phyloP scores from a whole-genome alignment of 1,284 basidiomycete species.

The Apiotrichum akiyoshidainum region DNA sequence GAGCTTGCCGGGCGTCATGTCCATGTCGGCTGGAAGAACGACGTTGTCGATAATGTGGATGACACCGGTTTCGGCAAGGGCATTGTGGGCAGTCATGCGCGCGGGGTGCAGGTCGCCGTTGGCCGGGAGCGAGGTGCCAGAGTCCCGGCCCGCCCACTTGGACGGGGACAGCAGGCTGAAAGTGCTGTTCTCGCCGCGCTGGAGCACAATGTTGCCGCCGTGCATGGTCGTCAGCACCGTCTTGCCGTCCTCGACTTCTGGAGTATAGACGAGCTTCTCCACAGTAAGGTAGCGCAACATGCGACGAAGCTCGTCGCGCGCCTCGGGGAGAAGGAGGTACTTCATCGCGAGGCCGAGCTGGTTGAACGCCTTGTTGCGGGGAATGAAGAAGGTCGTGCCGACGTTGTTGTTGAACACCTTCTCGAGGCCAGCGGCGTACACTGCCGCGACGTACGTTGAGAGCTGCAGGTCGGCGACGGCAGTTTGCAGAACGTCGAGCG shows the following conservation, averaged over 20 bases:
- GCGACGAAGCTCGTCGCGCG: conserved; percentile 72
- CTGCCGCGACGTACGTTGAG: conserved; percentile 83
- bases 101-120: conserved; percentile 45
- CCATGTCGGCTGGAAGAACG: conserved; percentile 80
- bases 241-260: conserved; percentile 46
- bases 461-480: conserved; percentile 77
- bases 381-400: conserved; percentile 78
- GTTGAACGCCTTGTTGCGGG: conserved; percentile 82
- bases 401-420: conserved; percentile 65
- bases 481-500: conserved; percentile 74
- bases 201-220: conserved; percentile 50
- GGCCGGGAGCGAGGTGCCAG: conserved; percentile 50
- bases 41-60: conserved; percentile 83
- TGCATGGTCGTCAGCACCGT: conserved; percentile 46
- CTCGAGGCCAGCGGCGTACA: conserved; percentile 78
- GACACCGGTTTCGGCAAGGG: conserved; percentile 77
- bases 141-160: conserved; percentile 42
- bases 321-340: conserved; percentile 68
- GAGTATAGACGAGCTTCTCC: conserved; percentile 70
- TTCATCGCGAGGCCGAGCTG: conserved; percentile 83
- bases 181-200: conserved; percentile 26
- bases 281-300: conserved; percentile 84
- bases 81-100: conserved; percentile 54
- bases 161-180: conserved; percentile 33
- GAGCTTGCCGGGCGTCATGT: conserved; percentile 82